These are phyloP conservation scores for Beta vulgaris DNA, from an alignment of 148 eudicot genomes.

Conservation along the genomic window DNA sequence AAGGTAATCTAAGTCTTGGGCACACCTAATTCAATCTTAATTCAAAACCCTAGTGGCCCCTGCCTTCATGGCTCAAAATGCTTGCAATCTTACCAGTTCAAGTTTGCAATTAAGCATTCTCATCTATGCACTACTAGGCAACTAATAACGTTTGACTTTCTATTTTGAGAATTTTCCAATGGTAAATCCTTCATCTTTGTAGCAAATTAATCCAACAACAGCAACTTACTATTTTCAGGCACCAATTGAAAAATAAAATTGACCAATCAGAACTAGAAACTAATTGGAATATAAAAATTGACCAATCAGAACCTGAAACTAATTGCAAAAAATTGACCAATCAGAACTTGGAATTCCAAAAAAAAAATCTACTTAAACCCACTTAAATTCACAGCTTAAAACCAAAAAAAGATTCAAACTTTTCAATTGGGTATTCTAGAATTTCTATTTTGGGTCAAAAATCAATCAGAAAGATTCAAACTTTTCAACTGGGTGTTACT, in stretches of 20 bases:
- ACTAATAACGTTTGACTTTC: not conserved
- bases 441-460: not conserved
- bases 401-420: not conserved
- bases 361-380: not conserved
- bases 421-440: not conserved
- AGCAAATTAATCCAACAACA: not conserved
- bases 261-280: not conserved
- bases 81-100: not conserved
- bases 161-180: not conserved
- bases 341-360: not conserved
- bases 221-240: not conserved
- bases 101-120: not conserved
- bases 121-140: not conserved
- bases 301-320: not conserved
- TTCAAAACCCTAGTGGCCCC: not conserved
- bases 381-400: conserved; percentile 2
- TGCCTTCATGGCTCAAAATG: not conserved
- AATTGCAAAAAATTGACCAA: not conserved
- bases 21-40: not conserved
- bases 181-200: not conserved
- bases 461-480: conserved; percentile 1
- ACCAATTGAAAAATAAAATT: not conserved
- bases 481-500: not conserved
- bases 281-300: too few species aligned
- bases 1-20: not conserved